Conservation (phyloP, 2,329 filamentous ascomycete species). For the Hortaea werneckii region DNA sequence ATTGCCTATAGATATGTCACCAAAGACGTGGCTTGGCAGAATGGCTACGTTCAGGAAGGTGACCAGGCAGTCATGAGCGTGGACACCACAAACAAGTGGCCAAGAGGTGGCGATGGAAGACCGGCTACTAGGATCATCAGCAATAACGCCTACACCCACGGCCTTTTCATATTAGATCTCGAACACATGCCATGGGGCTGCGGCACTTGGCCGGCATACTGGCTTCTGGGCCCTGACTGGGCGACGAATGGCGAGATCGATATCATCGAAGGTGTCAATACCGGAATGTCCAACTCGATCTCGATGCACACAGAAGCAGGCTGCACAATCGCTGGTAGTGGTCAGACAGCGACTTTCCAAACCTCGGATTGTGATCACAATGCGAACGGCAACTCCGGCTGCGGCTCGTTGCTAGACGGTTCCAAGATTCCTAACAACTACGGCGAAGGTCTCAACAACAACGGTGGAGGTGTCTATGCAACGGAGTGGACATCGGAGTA, state of each 20-base stretch:
- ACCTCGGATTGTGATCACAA: constrained; percentile 18
- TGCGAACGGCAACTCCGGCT: constrained; percentile 21
- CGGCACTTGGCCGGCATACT: constrained; percentile 34
- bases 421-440: constrained; percentile 25
- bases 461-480: constrained; percentile 25
- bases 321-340: constrained; percentile 22
- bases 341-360: constrained; percentile 19
- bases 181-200: constrained; percentile 29
- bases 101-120: constrained; percentile 31
- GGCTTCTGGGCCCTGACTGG: constrained; percentile 39
- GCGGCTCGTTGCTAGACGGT: constrained; percentile 32
- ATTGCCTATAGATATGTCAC: constrained; percentile 29
- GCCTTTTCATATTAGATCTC: constrained; percentile 30
- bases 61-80: constrained; percentile 22
- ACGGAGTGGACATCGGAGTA: constrained; percentile 26
- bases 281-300: constrained; percentile 16
- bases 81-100: constrained; percentile 32
- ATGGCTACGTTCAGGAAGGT: constrained; percentile 17
- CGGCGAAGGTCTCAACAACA: constrained; percentile 21
- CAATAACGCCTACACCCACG: constrained; percentile 28
- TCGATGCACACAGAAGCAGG: constrained; percentile 22
- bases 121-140: constrained; percentile 27
- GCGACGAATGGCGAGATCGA: constrained; percentile 31
- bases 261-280: constrained; percentile 29
- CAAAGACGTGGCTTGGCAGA: constrained; percentile 23